Percentiles rank a stretch among this genome's conserved stretches.
Conservation (phyloP, 2,329 filamentous ascomycete genomes). For the Fusarium goolgardi region DNA sequence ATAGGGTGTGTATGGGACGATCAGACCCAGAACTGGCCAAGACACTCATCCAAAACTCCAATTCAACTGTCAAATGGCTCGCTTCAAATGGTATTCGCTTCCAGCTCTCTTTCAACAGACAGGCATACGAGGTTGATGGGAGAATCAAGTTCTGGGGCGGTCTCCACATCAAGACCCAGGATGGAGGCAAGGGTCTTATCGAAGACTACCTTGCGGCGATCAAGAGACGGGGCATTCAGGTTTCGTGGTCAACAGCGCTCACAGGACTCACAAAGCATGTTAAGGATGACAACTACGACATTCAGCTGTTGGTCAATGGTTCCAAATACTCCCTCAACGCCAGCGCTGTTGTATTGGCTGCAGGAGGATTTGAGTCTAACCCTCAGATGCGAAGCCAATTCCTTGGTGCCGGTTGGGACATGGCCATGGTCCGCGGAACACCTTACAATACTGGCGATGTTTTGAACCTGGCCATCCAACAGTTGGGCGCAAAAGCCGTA, state of each 20-base stretch:
- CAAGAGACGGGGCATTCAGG: background rate
- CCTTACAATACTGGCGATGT: slow-evolving; percentile 30
- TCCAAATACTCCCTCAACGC: background rate
- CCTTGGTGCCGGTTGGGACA: slow-evolving; percentile 55
- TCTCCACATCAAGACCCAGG: slow-evolving; percentile 17
- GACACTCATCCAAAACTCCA: slow-evolving; percentile 11
- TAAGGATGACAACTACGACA: background rate
- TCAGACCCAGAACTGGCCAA: slow-evolving; percentile 18
- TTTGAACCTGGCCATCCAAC: background rate
- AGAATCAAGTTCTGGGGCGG: slow-evolving; percentile 22
- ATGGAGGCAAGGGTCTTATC: slow-evolving; percentile 20
- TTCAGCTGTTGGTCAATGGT: background rate
- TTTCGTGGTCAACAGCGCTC: slow-evolving; percentile 16
- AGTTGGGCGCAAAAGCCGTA: slow-evolving; percentile 1
- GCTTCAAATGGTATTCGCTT: slow-evolving; percentile 19
- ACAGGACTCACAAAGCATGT: background rate
- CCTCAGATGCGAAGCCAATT: slow-evolving; percentile 66
- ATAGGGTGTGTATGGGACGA: slow-evolving; percentile 23
- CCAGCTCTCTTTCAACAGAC: slow-evolving; percentile 20
- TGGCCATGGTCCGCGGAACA: slow-evolving; percentile 46
- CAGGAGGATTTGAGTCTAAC: slow-evolving; percentile 55
- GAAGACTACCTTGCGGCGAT: slow-evolving; percentile 16
- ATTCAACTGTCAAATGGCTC: slow-evolving; percentile 20
- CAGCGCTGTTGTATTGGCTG: slow-evolving; percentile 6
- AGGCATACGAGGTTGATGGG: slow-evolving; percentile 17